Conservation (phyloP, 495 filamentous ascomycete genomes). For the Neurospora sp. region DNA sequence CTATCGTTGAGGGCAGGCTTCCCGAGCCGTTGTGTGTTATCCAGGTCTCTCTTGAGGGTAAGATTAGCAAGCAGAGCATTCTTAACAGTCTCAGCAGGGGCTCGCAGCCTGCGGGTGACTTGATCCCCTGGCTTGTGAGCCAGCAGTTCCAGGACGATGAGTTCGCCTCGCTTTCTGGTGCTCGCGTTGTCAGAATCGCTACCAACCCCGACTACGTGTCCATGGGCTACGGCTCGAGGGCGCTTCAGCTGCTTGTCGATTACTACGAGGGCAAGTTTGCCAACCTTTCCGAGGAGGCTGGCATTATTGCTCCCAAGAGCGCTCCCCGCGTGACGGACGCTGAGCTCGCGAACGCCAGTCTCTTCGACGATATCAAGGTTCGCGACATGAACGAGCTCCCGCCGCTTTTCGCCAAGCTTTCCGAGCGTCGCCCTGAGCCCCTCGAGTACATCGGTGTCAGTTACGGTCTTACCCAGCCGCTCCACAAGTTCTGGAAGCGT, state of each 20-base stretch:
- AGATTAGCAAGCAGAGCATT: conserved; percentile 87
- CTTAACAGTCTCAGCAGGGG: conserved; percentile 81
- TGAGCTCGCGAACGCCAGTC: conserved; percentile 66
- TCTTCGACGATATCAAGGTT: conserved; percentile 78
- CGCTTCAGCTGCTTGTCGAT: conserved; percentile 73
- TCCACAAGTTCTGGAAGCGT: conserved; percentile 97
- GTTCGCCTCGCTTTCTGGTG: conserved; percentile 88
- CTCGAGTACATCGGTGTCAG: conserved; percentile 94
- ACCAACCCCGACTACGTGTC: conserved; percentile 85
- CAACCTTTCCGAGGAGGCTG: conserved; percentile 56
- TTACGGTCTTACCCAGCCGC: conserved; percentile 77
- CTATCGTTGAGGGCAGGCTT: conserved; percentile 69
- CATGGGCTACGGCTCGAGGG: conserved; percentile 92
- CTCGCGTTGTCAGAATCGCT: conserved; percentile 87
- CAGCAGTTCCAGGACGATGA: conserved; percentile 98
- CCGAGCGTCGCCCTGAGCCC: conserved; percentile 66
- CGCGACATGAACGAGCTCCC: conserved; percentile 87
- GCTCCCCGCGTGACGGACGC: conserved; percentile 76
- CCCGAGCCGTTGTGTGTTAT: conserved; percentile 94
- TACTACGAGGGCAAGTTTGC: conserved; percentile 95
- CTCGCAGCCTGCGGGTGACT: conserved; percentile 80
- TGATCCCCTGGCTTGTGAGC: conserved; percentile 96
- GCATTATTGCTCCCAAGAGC: conserved; percentile 38
- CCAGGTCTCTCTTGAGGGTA: conserved; percentile 89
- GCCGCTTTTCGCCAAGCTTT: conserved; percentile 80